Percentiles rank a stretch among this genome's conserved stretches.
These are phyloP conservation scores for Pseudogymnoascus sp. DNA, from an alignment of 2,329 filamentous ascomycete species.

Conservation along the genomic window DNA sequence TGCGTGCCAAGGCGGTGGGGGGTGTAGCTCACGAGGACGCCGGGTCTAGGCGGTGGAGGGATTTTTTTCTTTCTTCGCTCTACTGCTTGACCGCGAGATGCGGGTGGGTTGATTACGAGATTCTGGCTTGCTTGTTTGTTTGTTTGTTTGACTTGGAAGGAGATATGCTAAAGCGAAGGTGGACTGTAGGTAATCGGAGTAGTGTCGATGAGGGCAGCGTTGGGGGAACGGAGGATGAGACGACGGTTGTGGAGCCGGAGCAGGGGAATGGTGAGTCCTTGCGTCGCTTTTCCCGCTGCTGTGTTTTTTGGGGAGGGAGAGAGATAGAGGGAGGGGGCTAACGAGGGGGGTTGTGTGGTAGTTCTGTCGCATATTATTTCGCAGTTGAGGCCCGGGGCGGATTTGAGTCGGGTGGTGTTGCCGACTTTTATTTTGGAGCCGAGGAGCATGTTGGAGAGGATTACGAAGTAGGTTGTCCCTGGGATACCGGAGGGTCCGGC, in stretches of 20 bases:
- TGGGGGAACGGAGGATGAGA: constrained; percentile 56
- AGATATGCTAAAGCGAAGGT: neutral
- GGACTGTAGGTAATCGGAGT: constrained; percentile 33
- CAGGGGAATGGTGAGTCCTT: constrained; percentile 76
- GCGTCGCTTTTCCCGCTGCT: neutral
- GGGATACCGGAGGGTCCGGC: neutral
- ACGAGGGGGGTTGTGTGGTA: constrained; percentile 32
- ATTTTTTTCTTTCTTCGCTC: too few relatives aligned
- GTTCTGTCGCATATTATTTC: constrained; percentile 97
- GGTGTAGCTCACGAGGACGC: neutral
- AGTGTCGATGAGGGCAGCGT: constrained; percentile 26
- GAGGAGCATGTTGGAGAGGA: constrained; percentile 94
- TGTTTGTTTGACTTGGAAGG: too few relatives aligned
- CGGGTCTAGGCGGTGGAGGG: neutral
- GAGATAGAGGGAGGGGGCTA: constrained; percentile 11
- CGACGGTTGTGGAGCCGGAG: constrained; percentile 76
- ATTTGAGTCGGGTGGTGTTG: constrained; percentile 86
- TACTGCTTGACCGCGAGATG: neutral
- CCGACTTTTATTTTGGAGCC: constrained; percentile 98
- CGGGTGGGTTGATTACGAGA: neutral
- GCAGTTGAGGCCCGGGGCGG: constrained; percentile 88
- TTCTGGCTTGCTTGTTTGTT: too few relatives aligned
- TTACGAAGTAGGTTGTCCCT: constrained; percentile 70
- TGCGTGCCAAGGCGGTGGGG: neutral
- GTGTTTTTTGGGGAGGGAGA: constrained; percentile 13